Base-by-base conservation (phyloP, 306 rosid genomes). In the Quercus glauca region DNA sequence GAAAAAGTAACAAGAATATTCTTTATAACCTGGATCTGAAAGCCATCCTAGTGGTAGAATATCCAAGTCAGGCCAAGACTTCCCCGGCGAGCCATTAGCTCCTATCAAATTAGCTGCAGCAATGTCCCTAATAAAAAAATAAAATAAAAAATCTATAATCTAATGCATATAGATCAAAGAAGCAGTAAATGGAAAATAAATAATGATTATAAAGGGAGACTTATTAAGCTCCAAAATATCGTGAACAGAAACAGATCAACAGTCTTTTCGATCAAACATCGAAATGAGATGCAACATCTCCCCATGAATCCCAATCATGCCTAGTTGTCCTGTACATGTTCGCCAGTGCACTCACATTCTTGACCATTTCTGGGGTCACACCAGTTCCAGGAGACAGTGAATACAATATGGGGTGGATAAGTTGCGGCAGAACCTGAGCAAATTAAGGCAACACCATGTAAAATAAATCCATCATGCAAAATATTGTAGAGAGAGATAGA, bases 231-330 rank as follows among this genome's bases (percentile, higher is more conserved):
- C 76, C 69, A 58, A 71, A 65, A 72, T 52, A 35, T 76, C 76
- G 20, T 69, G 69, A 69, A 60, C 21, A 55, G 63, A 76, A 80
- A 71, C 11, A 41, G 12, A 60, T 35, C 41, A 35, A 60, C 15
- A 60, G 26, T 71, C 78, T 52, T 37, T 73, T 86, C 82, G 41
- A 35, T 35, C 41, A 95, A 49, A 93, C 86, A 70, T 89, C 86
- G 75, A 95, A 95, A 87, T 95, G 99, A 51, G 91, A 51, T 65
- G 13, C 67, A 45, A 95, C 92, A 80, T 93, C 96, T 0, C 1
- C 72, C 96, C 99, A 95, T 1, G 63, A 20, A 87, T 95, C 99
- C 99, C 99, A 95, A 67, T 93, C 99, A 84, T 91, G 98, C 61
- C 94, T 97, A 45, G 97, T 91, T 89, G 91, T 81, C 58, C 97